Evolutionary conservation across 495 filamentous ascomycete species (phyloP), one percentile per base, ranked within the genome.

Genomic region (Opeltia flavorubescens): DNA sequence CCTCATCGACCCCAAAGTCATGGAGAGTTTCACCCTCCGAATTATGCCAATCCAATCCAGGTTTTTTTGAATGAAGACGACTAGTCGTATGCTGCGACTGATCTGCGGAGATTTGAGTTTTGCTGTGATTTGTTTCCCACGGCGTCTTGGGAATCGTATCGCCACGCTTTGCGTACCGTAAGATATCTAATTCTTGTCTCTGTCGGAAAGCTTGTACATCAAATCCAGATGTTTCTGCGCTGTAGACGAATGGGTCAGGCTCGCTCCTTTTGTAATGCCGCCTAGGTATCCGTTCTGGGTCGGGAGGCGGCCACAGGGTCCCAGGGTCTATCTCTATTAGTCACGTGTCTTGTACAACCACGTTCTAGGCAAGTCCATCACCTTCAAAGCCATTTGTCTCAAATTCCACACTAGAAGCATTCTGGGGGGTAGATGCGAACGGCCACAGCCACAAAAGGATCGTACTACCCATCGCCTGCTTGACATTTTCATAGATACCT

Each of bases 1-100:
- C 84, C 53, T 86, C 84, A 53, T 94, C 88, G 0, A 95, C 85
- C 1, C 91, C 91, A 60, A 87, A 98, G 58, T 98, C 91, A 35
- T 78, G 70, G 28, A 96, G 67, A 7, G 78, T 68, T 54, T 95
- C 88, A 3, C 91, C 91, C 34, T 95, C 89, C 0, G 78, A 72
- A 52, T 94, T 89, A 4, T 69, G 75, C 91, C 91, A 96, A 5
- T 64, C 71, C n/a, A n/a, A 50, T 80, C 74, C 54, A 78, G 75
- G 6, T 76, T 73, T 43, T 68, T 66, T 2, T 4, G 3, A 17
- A n/a, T 2, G 4, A 3, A 17, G 2, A n/a, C 31, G 11, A 23
- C 17, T 18, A 23, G 17, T 11, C 17, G 5, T 18, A 21, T 17
- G 5, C 41, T 64, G 61, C 0, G 59, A 56, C 55, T 30, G 55